Percentiles rank a stretch among this genome's conserved stretches.
These are phyloP conservation scores for Cicer yamashitae DNA, from an alignment of 306 rosid genomes.

Conservation along the genomic window DNA sequence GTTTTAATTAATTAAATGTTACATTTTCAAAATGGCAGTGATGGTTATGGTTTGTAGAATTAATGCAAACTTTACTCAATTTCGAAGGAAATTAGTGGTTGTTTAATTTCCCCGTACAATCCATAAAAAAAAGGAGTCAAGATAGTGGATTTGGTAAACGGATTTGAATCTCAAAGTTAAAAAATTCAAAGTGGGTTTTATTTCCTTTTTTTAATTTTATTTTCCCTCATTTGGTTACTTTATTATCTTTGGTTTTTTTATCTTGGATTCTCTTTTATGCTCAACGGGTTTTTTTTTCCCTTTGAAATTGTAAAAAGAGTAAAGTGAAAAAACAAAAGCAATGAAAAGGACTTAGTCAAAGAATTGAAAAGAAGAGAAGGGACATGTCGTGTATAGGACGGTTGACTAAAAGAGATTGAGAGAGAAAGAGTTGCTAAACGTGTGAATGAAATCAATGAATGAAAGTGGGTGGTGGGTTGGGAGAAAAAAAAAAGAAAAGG, in stretches of 20 bases:
- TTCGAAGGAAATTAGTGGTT: constrained; percentile 53
- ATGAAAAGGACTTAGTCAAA: constrained; percentile 71
- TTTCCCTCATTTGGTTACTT: constrained; percentile 26
- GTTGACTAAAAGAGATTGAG: constrained; percentile 63
- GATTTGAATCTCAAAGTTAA: constrained; percentile 47
- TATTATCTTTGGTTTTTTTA: constrained; percentile 28
- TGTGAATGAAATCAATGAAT: constrained; percentile 38
- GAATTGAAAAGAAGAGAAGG: constrained; percentile 69
- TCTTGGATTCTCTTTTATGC: constrained; percentile 56
- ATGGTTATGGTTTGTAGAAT: constrained; percentile 42
- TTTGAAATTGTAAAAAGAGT: constrained; percentile 37
- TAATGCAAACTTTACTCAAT: constrained; percentile 37
- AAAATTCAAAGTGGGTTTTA: constrained; percentile 36
- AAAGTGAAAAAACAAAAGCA: constrained; percentile 45
- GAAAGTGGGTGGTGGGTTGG: constrained; percentile 30
- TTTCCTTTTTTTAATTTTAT: neutral
- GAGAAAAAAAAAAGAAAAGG: neutral
- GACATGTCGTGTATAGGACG: constrained; percentile 66
- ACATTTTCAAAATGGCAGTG: constrained; percentile 32
- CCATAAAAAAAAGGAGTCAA: constrained; percentile 9
- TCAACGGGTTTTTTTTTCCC: constrained; percentile 33
- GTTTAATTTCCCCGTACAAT: constrained; percentile 58
- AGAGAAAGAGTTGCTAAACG: constrained; percentile 46
- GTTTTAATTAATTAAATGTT: neutral
- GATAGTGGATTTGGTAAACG: constrained; percentile 77